Percentiles rank a stretch among this genome's conserved stretches.
phyloP scores from a whole-genome alignment of 495 filamentous ascomycete species.

The Penicillium desertorum region DNA sequence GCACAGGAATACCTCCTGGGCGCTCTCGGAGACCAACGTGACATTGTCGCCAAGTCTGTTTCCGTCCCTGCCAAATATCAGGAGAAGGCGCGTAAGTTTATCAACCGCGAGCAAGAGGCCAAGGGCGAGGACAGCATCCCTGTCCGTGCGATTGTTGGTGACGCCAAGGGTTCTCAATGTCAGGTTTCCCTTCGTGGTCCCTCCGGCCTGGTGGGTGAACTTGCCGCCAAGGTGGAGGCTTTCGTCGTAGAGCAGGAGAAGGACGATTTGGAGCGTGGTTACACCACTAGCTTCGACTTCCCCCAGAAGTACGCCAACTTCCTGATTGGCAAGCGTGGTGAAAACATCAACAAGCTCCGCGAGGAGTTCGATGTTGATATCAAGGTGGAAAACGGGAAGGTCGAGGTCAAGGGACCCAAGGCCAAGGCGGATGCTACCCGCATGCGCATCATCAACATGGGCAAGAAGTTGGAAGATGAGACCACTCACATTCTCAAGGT shows the following conservation, averaged over 20 bases:
- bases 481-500: conserved; percentile 83
- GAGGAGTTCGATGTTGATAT: conserved; percentile 98
- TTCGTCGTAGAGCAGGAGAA: conserved; percentile 83
- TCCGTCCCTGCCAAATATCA: conserved; percentile 77
- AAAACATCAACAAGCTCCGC: conserved; percentile 91
- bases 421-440: conserved; percentile 82
- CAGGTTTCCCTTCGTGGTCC: conserved; percentile 76
- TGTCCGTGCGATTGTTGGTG: conserved; percentile 62
- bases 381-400: conserved; percentile 72
- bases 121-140: conserved; percentile 67
- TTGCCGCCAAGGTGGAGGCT: conserved; percentile 64
- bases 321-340: conserved; percentile 87
- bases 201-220: conserved; percentile 62
- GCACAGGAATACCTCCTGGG: conserved; percentile 68
- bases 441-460: conserved; percentile 69
- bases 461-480: conserved; percentile 82
- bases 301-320: conserved; percentile 91
- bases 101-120: conserved; percentile 70
- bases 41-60: conserved; percentile 63
- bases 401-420: conserved; percentile 69
- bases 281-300: conserved; percentile 82
- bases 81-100: conserved; percentile 74
- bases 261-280: conserved; percentile 85
- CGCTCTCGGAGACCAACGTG: conserved; percentile 68
- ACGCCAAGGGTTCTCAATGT: conserved; percentile 42